A percentile compares a stretch with the other conserved stretches of the same genome.
phyloP scores from a whole-genome alignment of 371 early-diverging fungal species.

The Haplosporangium sp. region DNA sequence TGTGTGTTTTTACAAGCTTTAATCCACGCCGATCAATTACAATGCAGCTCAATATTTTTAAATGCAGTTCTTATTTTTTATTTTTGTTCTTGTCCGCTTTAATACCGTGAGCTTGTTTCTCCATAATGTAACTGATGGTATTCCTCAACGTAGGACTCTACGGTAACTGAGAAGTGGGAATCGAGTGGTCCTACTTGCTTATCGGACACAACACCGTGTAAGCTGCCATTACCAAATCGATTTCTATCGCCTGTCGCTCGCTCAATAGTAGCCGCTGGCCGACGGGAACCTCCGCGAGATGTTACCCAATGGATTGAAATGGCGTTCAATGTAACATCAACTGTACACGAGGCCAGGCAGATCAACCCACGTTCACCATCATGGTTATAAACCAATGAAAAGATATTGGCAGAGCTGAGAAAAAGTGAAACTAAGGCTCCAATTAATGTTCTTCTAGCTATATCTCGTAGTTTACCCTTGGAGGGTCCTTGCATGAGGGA shows the following conservation, averaged over 20 bases:
- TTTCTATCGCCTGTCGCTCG: conserved; percentile 6
- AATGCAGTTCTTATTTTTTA: neutral
- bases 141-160: conserved; percentile 49
- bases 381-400: conserved; percentile 56
- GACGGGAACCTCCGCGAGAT: conserved; percentile 30
- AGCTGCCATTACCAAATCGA: neutral
- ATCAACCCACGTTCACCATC: conserved; percentile 58
- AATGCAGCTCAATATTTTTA: too few species aligned
- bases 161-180: conserved; percentile 41
- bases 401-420: conserved; percentile 59
- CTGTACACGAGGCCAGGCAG: conserved; percentile 46
- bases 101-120: conserved; percentile 1
- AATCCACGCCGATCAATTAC: too few species aligned
- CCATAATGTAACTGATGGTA: conserved; percentile 44
- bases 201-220: conserved; percentile 7
- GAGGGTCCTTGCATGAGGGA: conserved; percentile 52
- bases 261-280: neutral
- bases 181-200: conserved; percentile 42
- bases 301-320: conserved; percentile 56
- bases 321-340: conserved; percentile 53
- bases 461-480: conserved; percentile 58
- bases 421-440: conserved; percentile 56
- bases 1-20: too few species aligned
- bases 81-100: neutral
- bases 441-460: conserved; percentile 62